Conservation (phyloP, 768 basidiomycete genomes). For the Rhizopogon roseolus region DNA sequence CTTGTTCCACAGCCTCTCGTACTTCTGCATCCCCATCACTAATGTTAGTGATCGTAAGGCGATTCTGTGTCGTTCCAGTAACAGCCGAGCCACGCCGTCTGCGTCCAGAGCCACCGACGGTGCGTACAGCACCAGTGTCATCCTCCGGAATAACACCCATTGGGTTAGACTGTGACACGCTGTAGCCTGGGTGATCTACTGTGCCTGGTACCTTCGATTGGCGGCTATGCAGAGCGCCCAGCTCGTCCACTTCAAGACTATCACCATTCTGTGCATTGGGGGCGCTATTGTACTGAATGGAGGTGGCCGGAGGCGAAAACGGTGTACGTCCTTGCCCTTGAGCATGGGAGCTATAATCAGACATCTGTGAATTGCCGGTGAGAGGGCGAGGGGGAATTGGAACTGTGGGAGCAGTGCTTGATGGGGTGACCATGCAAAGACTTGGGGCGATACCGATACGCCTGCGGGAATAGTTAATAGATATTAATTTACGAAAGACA, state of each 20-base stretch:
- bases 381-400: conserved; percentile 20
- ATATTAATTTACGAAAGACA: not conserved
- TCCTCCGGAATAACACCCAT: conserved; percentile 23
- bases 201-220: conserved; percentile 11
- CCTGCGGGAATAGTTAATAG: conserved; percentile 19
- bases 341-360: conserved; percentile 7
- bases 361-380: conserved; percentile 14
- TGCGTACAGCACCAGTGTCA: conserved; percentile 6
- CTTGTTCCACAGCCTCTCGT: conserved; percentile 42
- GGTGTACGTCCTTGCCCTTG: conserved; percentile 9
- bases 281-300: conserved; percentile 24
- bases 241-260: conserved; percentile 14
- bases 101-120: conserved; percentile 7
- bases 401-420: conserved; percentile 24
- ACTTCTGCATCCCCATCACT: conserved; percentile 27
- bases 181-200: conserved; percentile 24
- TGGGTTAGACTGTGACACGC: conserved; percentile 12
- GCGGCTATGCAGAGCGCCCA: conserved; percentile 12
- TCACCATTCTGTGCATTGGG: conserved; percentile 19
- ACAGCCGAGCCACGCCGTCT: conserved; percentile 29
- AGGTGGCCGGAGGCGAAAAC: conserved; percentile 11
- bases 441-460: conserved; percentile 47
- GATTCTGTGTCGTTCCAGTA: conserved; percentile 17
- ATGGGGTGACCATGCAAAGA: conserved; percentile 26
- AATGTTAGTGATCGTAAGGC: conserved; percentile 39